Percentiles rank a stretch among this genome's conserved stretches.
Conservation (phyloP, 768 basidiomycete species). For the Xanthoconium stramineum region DNA sequence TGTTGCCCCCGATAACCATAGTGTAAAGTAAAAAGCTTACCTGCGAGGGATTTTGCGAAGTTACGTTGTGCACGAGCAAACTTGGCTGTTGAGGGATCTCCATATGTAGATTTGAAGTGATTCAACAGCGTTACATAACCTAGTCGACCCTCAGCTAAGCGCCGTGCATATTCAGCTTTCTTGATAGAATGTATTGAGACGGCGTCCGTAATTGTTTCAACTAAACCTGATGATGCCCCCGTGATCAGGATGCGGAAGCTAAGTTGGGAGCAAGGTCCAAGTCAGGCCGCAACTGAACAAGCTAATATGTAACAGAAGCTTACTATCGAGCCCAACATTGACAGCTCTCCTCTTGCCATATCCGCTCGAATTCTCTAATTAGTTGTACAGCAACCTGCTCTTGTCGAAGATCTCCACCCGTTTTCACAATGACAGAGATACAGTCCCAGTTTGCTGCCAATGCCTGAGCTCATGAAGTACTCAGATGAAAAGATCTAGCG, state of each 20-base stretch:
- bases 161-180: constrained; percentile 94
- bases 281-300: neutral
- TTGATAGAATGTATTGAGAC: constrained; percentile 99
- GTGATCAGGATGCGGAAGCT: constrained; percentile 97
- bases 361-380: constrained; percentile 86
- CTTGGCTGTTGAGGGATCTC: constrained; percentile 81
- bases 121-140: constrained; percentile 89
- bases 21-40: constrained; percentile 34
- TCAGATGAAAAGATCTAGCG: constrained; percentile 12
- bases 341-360: constrained; percentile 94
- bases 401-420: constrained; percentile 93
- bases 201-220: constrained; percentile 97
- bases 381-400: constrained; percentile 97
- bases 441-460: constrained; percentile 75
- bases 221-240: constrained; percentile 86
- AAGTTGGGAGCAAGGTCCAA: constrained; percentile 1
- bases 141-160: constrained; percentile 73
- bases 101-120: constrained; percentile 89
- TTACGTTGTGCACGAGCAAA: constrained; percentile 89
- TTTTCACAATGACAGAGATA: constrained; percentile 97
- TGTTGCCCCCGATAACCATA: neutral
- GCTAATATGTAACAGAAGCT: constrained; percentile 22
- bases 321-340: constrained; percentile 94
- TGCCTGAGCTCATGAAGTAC: constrained; percentile 7
- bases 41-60: constrained; percentile 89